Percentiles rank a stretch among this genome's conserved stretches.
phyloP scores from a whole-genome alignment of 164 flowering plant genomes.

The Vitis vinifera region ASM3070453v1 NC_081812.1:15302501-15303000 shows the following conservation, averaged over 20 bases:
- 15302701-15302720: not conserved
- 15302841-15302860: conserved; percentile 70
- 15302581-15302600: too few relatives aligned
- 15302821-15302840: conserved; percentile 72
- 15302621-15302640: too few relatives aligned
- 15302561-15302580: too few relatives aligned
- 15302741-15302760: not conserved
- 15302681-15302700: not conserved
- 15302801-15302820: conserved; percentile 81
- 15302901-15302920: conserved; percentile 44
- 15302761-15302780: conserved; percentile 86
- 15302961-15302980: conserved; percentile 93
- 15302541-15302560: too few relatives aligned
- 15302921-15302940: conserved; percentile 40
- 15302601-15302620: too few relatives aligned
- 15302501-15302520: too few relatives aligned
- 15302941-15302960: conserved; percentile 71
- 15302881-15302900: conserved; percentile 40
- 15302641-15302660: too few relatives aligned
- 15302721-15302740: not conserved
- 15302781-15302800: conserved; percentile 66
- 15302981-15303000: conserved; percentile 80
- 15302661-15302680: not conserved
- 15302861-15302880: conserved; percentile 54
- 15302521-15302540: too few relatives aligned